Evolutionary conservation across 208 protist genomes (phyloP), one percentile per base, ranked within the genome.

Genomic region (Trypanosoma conorhini): DNA sequence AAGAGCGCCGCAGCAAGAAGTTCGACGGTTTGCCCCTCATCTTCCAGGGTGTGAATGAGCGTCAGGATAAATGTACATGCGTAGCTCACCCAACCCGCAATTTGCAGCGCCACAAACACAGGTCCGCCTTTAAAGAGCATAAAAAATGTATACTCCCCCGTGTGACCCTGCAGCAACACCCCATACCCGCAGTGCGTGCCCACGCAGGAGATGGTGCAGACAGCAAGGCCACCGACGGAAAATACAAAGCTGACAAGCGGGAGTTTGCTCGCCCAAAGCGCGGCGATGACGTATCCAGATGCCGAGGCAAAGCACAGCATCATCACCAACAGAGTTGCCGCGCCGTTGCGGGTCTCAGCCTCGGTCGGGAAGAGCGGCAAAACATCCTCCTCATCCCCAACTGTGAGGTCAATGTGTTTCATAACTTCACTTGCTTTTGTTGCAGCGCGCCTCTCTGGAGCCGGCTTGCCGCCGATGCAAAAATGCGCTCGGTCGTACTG

Each of bases 81-180:
- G 62, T 84, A 95, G 74, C 79, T 84, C 44, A 64, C 59, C 87
- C 89, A 92, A 33, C 85, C 89, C 0, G 70, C 67, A 33, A 85
- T 79, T 68, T 95, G 89, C 38, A 82, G 72, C 5, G 76, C 60
- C 44, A 92, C 75, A 64, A 89, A 95, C 13, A 75, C 70, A 44
- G 78, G 58, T 3, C 87, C 89, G 30, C 89, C 89, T 51, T 77
- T 70, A 79, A 95, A 95, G 19, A 87, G 89, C 85, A 93, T 92
- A 57, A 92, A 92, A 26, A 78, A 68, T 28, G 70, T 63, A 69
- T 85, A 95, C 17, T 26, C 54, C 56, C 78, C 72, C 35, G 67
- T 77, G 26, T 70, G 12, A 21, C 76, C 62, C 51, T 92, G 73
- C 9, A 85, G 33, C 2, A 92, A 19, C n/a, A 72, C 48, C 33